Evolutionary conservation across 306 rosid genomes (phyloP), one percentile per base, ranked within the genome.

Genomic region (Medicago arabica): DNA sequence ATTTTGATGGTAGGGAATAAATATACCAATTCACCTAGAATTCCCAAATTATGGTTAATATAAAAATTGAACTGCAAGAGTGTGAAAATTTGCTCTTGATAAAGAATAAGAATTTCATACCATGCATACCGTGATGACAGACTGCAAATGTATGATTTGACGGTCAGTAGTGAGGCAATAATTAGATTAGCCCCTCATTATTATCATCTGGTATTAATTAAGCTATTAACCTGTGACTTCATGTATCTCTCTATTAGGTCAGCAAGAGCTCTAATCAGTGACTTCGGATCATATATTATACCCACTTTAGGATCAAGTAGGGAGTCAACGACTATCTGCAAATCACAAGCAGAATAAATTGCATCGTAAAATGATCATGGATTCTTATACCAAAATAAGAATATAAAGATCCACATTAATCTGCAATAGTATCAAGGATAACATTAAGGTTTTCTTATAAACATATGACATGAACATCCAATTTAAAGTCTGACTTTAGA

Each of bases 281-380:
- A 89, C 82, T 83, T 87, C 0, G 97, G 91, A 25, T 94, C 93
- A 82, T 88, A 94, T 44, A 85, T 81, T 58, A 88, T 78, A 71
- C 98, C 98, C 61, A 88, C 90, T 81, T 86, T 87, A 17, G 91
- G 90, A 82, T 94, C 98, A 62, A 40, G 83, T 68, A 86, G 31
- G 61, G 97, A 91, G 62, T 91, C 88, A 36, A 88, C 93, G 9
- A 74, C 72, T 63, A 91, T 87, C 97, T 94, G 94, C 87, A 84
- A 58, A 88, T 49, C 44, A 39, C 18, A 17, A 15, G 67, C 74
- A 72, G 53, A 15, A 50, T 13, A 60, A 44, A 71, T 44, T 39
- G 25, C 44, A 17, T 43, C 60, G 5, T 19, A 55, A 21, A 19
- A 19, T 8, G 14, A 19, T 13, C 6, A 53, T 53, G 60, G 60